phyloP scores from a whole-genome alignment of 2,329 filamentous ascomycete species.

The Trichoderma polysporum region DNA sequence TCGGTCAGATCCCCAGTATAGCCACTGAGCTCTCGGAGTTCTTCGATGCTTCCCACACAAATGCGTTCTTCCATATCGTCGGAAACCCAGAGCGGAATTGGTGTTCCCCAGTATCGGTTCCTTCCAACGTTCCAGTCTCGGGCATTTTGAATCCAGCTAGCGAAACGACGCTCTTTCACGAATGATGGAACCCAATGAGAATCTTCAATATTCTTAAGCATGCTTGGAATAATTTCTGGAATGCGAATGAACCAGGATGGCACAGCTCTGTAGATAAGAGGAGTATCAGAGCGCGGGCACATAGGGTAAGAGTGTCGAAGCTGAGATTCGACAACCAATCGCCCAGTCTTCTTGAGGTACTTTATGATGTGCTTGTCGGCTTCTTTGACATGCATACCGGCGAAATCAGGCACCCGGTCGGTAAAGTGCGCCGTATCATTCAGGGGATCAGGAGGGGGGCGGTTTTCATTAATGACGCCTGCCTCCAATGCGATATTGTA shows the following conservation, averaged over 20 bases:
- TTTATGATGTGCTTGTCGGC: conserved; percentile 95
- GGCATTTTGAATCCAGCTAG: conserved; percentile 87
- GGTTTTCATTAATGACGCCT: conserved; percentile 74
- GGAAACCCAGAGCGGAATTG: conserved; percentile 87
- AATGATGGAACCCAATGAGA: conserved; percentile 90
- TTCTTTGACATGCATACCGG: conserved; percentile 83
- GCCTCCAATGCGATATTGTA: conserved; percentile 76
- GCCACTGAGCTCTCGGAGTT: conserved; percentile 84
- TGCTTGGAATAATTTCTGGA: conserved; percentile 75
- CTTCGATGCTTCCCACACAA: conserved; percentile 79
- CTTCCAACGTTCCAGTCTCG: conserved; percentile 94
- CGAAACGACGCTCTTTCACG: conserved; percentile 89
- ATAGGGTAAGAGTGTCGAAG: conserved; percentile 90
- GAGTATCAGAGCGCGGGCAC: conserved; percentile 93
- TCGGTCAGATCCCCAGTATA: conserved; percentile 80
- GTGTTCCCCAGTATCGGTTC: conserved; percentile 94
- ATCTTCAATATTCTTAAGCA: conserved; percentile 85
- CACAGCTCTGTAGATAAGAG: conserved; percentile 87
- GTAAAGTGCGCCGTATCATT: conserved; percentile 81
- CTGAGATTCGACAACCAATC: conserved; percentile 81
- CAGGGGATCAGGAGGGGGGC: conserved; percentile 87
- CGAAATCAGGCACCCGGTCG: conserved; percentile 73
- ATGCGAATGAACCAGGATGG: conserved; percentile 96
- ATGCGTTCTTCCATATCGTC: conserved; percentile 85
- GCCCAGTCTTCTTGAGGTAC: conserved; percentile 72